These are phyloP conservation scores for Capronia americana DNA, from an alignment of 2,329 filamentous ascomycete species.

Conservation along the genomic window DNA sequence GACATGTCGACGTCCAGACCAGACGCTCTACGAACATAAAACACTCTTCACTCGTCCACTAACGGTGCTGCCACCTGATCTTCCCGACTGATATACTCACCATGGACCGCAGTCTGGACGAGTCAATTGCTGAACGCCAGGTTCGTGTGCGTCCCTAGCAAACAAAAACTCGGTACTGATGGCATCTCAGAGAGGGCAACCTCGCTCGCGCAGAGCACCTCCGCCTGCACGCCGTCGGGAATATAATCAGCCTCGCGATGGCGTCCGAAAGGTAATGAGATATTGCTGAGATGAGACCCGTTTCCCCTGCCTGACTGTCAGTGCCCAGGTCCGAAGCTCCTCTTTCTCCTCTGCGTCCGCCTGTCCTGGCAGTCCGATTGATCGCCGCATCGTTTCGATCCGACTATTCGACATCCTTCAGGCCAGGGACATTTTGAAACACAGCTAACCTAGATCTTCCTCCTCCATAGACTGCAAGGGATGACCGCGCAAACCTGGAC, in stretches of 20 bases:
- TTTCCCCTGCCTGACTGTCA: constrained; percentile 44
- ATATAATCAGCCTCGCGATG: constrained; percentile 73
- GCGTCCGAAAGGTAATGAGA: constrained; percentile 80
- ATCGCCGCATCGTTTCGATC: constrained; percentile 36
- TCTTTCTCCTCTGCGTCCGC: constrained; percentile 32
- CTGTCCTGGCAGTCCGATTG: constrained; percentile 33
- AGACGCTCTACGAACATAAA: not conserved
- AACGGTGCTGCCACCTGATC: not conserved
- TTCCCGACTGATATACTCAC: constrained; percentile 1
- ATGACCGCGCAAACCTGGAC: constrained; percentile 55
- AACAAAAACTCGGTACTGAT: constrained; percentile 16
- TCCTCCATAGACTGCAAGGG: constrained; percentile 53
- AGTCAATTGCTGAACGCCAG: constrained; percentile 67
- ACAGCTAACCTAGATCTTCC: constrained; percentile 53
- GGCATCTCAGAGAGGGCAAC: constrained; percentile 13
- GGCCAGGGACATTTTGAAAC: constrained; percentile 47
- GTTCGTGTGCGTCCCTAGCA: constrained; percentile 49
- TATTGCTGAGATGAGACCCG: constrained; percentile 46
- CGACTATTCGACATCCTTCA: constrained; percentile 45
- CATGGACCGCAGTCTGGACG: constrained; percentile 71
- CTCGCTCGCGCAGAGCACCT: constrained; percentile 46
- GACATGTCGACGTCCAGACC: not conserved
- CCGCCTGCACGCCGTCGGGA: constrained; percentile 48
- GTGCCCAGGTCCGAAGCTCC: constrained; percentile 34
- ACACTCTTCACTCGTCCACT: not conserved